Base-by-base conservation (phyloP, 2,329 filamentous ascomycete species). In the Coleophoma eucalyptorum region DNA sequence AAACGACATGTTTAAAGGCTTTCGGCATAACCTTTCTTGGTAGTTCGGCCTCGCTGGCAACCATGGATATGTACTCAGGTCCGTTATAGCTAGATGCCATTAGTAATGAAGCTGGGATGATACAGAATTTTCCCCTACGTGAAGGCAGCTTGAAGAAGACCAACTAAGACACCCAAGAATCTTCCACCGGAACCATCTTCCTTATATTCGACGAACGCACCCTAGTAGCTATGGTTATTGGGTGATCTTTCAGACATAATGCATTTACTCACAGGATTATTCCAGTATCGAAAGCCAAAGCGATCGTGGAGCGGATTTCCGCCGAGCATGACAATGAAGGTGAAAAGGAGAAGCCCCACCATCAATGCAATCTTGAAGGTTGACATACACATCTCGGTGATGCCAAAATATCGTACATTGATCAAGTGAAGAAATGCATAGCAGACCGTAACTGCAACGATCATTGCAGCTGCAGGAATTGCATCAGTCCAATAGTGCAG, bases 21-120 rank as follows among this genome's bases (percentile, higher is more conserved):
- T 83, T 84, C 55, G 83, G 83, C 50, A 87, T 80, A 68, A 84
- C 85, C 60, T 78, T 75, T 48, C 81, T 77, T 0, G 84, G 84
- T 15, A 81, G 77, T 19, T 81, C 70, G 1, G 81, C 80, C 69
- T 87, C 84, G 35, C 79, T 83, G 5, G 81, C 83, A 63, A 76
- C 77, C 5, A 78, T 74, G 58, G 77, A 73, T 33, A 75, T 75
- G 8, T 81, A 67, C 19, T 46, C 21, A 16, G 33, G 26, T 33
- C 33, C 33, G n/a, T n/a, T n/a, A n/a, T n/a, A n/a, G n/a, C n/a
- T n/a, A n/a, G n/a, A n/a, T n/a, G n/a, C n/a, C n/a, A n/a, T n/a
- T n/a, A n/a, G n/a, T n/a, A n/a, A n/a, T n/a, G n/a, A n/a, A n/a
- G n/a, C n/a, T n/a, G n/a, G n/a, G n/a, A n/a, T n/a, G n/a, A n/a